Percentiles rank a stretch among this genome's conserved stretches.
Conservation (phyloP, 768 basidiomycete genomes). For the Mrakia gelida region DNA sequence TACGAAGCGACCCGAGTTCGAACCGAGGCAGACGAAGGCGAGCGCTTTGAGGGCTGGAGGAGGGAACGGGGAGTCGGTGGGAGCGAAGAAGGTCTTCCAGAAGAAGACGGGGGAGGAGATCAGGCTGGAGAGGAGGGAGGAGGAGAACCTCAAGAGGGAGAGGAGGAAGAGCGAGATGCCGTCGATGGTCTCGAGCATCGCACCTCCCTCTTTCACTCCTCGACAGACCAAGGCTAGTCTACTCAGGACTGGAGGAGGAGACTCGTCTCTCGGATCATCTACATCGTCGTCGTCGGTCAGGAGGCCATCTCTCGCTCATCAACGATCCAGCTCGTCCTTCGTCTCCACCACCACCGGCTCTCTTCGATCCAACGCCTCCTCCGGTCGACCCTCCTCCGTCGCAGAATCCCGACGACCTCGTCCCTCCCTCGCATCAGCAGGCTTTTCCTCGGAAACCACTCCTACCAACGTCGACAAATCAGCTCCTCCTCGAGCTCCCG, state of each 20-base stretch:
- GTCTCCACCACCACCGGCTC: background rate
- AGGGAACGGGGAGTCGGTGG: background rate
- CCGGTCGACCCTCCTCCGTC: background rate
- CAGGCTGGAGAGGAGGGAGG: constrained; percentile 1
- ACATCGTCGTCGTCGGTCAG: background rate
- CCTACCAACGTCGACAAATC: constrained; percentile 4
- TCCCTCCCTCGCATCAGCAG: background rate
- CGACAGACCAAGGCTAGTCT: background rate
- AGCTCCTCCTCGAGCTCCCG: background rate
- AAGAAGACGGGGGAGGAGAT: constrained; percentile 11
- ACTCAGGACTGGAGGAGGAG: background rate
- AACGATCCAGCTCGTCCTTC: constrained; percentile 3
- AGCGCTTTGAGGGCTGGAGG: background rate
- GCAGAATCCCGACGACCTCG: background rate
- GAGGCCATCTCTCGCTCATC: background rate
- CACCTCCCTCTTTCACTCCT: background rate
- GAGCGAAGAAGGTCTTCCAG: background rate
- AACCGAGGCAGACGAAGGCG: constrained; percentile 1
- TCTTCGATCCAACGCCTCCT: background rate
- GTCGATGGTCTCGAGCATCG: background rate
- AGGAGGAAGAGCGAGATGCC: constrained; percentile 19
- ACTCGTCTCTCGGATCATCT: background rate
- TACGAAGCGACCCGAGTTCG: background rate
- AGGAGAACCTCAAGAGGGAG: background rate
- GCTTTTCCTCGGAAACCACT: background rate